These are phyloP conservation scores for Spiromastix sp. DNA, from an alignment of 2,329 filamentous ascomycete species.

Conservation along the genomic window DNA sequence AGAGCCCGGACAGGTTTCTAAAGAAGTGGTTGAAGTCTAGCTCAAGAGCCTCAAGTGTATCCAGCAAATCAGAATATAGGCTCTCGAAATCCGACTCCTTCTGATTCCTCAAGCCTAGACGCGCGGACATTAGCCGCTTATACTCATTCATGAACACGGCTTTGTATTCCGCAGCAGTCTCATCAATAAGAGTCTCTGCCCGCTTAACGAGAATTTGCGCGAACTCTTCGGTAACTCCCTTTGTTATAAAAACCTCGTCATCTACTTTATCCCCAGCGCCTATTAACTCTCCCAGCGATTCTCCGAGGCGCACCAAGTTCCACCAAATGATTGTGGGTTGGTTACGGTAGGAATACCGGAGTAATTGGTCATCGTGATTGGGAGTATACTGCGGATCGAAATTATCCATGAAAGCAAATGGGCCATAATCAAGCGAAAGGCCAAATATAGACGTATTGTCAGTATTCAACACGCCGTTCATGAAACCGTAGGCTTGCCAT, in stretches of 20 bases:
- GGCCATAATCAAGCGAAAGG: constrained; percentile 86
- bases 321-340: constrained; percentile 97
- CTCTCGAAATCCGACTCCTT: constrained; percentile 67
- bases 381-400: constrained; percentile 93
- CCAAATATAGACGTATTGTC: constrained; percentile 92
- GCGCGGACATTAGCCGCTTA: constrained; percentile 67
- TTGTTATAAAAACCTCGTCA: constrained; percentile 55
- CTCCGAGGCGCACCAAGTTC: constrained; percentile 87
- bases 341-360: constrained; percentile 86
- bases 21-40: constrained; percentile 95
- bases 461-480: constrained; percentile 95
- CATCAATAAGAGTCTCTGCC: constrained; percentile 74
- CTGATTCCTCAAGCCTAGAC: constrained; percentile 63
- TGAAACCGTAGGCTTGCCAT: constrained; percentile 99
- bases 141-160: constrained; percentile 82
- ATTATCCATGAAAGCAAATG: constrained; percentile 95
- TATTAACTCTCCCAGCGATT: constrained; percentile 78
- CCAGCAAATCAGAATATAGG: constrained; percentile 71
- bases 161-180: constrained; percentile 78
- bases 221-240: constrained; percentile 62
- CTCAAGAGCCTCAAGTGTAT: constrained; percentile 69
- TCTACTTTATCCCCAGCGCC: constrained; percentile 67
- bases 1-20: constrained; percentile 60
- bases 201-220: constrained; percentile 61
- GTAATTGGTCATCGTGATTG: constrained; percentile 84